These are phyloP conservation scores for Rhynchospora breviuscula DNA, from an alignment of 176 grass and related monocot species.

Conservation along the genomic window DNA sequence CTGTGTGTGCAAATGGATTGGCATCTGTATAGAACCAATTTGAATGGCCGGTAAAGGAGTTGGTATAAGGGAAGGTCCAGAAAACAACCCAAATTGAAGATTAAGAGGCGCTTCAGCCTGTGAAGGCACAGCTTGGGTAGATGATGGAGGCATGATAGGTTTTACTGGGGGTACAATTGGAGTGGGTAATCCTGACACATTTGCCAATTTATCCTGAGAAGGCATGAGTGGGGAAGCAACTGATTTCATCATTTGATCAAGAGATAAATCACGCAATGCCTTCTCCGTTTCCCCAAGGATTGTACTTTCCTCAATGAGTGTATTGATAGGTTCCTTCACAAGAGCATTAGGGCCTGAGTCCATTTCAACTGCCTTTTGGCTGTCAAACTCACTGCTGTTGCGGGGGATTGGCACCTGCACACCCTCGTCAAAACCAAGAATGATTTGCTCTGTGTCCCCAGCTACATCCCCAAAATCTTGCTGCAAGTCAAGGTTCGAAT, in stretches of 20 bases:
- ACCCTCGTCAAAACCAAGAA: constrained; percentile 92
- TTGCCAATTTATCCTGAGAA: constrained; percentile 20
- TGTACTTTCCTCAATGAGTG: constrained; percentile 29
- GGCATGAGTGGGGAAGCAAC: constrained; percentile 29
- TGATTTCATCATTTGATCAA: constrained; percentile 37
- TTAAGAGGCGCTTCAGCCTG: constrained; percentile 56
- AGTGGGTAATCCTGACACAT: constrained; percentile 44
- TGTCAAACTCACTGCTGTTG: constrained; percentile 50
- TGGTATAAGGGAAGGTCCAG: constrained; percentile 87
- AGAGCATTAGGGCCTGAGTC: constrained; percentile 18
- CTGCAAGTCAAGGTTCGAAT: constrained; percentile 54
- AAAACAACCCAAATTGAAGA: constrained; percentile 92
- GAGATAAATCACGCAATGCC: constrained; percentile 45
- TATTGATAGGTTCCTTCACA: constrained; percentile 36
- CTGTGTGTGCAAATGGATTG: constrained; percentile 81
- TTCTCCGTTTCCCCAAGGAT: constrained; percentile 56
- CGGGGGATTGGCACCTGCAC: constrained; percentile 77
- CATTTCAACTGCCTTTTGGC: constrained; percentile 35
- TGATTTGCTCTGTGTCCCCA: constrained; percentile 62
- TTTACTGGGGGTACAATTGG: constrained; percentile 34
- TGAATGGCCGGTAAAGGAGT: constrained; percentile 87
- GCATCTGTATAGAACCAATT: constrained; percentile 99
- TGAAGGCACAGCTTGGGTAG: constrained; percentile 33
- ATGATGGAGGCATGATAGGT: constrained; percentile 32
- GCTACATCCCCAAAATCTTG: constrained; percentile 45